A percentile compares a stretch with the other conserved stretches of the same genome.
Evolutionary conservation across 495 filamentous ascomycete species (phyloP).

Genomic region (Tetracladium setigerum): DNA sequence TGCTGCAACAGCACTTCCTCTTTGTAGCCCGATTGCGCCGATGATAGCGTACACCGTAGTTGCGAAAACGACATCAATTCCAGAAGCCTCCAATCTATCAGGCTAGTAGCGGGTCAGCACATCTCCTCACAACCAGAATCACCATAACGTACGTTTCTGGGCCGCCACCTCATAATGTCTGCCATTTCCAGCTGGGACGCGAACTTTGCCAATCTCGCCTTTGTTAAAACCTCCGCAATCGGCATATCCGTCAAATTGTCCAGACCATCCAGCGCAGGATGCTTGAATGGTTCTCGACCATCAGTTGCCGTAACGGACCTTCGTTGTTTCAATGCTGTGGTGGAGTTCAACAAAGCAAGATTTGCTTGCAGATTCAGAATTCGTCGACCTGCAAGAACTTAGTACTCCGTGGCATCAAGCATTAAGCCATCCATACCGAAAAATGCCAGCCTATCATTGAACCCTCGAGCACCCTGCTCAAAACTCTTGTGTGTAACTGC

Average conservation of each 20-base stretch:
- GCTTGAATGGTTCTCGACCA: slow-evolving; percentile 58
- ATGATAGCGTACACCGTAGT: slow-evolving; percentile 77
- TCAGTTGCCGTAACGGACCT: slow-evolving; percentile 36
- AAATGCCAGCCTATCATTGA: slow-evolving; percentile 88
- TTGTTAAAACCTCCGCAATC: slow-evolving; percentile 47
- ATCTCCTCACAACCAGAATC: background rate
- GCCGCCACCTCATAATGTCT: slow-evolving; percentile 79
- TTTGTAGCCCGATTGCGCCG: slow-evolving; percentile 79
- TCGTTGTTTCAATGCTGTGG: slow-evolving; percentile 20
- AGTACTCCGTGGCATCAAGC: slow-evolving; percentile 5
- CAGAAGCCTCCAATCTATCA: slow-evolving; percentile 61
- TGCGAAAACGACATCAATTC: slow-evolving; percentile 61
- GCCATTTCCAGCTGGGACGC: slow-evolving; percentile 61
- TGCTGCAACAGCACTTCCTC: slow-evolving; percentile 72
- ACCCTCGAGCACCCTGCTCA: slow-evolving; percentile 87
- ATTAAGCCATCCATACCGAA: slow-evolving; percentile 56
- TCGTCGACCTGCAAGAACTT: slow-evolving; percentile 54
- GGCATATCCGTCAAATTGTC: slow-evolving; percentile 53
- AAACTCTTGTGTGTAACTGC: slow-evolving; percentile 98
- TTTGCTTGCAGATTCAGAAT: slow-evolving; percentile 75
- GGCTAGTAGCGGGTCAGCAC: slow-evolving; percentile 41
- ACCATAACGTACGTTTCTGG: slow-evolving; percentile 54
- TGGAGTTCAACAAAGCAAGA: slow-evolving; percentile 55
- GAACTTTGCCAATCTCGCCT: slow-evolving; percentile 54
- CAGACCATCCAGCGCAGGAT: slow-evolving; percentile 65